phyloP scores from a whole-genome alignment of 208 protist genomes.

The Trypanosoma melophagium region DNA sequence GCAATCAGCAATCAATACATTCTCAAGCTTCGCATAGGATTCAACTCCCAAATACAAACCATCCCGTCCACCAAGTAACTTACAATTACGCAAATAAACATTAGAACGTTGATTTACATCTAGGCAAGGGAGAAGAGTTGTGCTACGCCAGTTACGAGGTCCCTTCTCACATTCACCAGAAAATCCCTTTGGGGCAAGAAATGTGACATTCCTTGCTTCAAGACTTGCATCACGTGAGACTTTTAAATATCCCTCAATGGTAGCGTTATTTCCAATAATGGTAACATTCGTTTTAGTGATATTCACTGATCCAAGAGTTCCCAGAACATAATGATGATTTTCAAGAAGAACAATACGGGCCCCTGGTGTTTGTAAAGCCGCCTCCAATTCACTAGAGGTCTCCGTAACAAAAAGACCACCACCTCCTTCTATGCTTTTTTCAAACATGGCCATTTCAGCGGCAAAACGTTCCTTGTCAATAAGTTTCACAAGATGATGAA shows the following conservation, averaged over 20 bases:
- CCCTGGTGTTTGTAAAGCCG: conserved; percentile 46
- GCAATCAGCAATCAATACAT: conserved; percentile 46
- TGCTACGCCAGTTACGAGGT: not conserved
- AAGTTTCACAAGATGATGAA: conserved; percentile 29
- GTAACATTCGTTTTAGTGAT: conserved; percentile 43
- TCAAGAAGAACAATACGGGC: conserved; percentile 55
- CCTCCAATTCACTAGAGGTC: conserved; percentile 37
- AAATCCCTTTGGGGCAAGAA: conserved; percentile 29
- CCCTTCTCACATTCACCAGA: not conserved
- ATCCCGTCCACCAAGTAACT: conserved; percentile 57
- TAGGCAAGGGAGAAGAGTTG: conserved; percentile 29
- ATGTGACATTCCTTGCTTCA: conserved; percentile 43
- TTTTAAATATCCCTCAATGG: conserved; percentile 44
- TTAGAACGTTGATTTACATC: conserved; percentile 40
- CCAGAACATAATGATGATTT: conserved; percentile 39
- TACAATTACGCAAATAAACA: conserved; percentile 40
- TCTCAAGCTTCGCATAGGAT: conserved; percentile 34
- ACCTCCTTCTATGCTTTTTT: conserved; percentile 27
- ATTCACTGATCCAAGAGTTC: conserved; percentile 25
- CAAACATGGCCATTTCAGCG: conserved; percentile 27
- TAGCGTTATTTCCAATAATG: conserved; percentile 57
- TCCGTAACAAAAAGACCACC: conserved; percentile 54
- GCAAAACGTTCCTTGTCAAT: conserved; percentile 28
- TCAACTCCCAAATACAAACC: conserved; percentile 59
- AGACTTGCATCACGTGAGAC: conserved; percentile 40